Evolutionary conservation across 768 basidiomycete species (phyloP).

Genomic region (Suillus placidus): DNA sequence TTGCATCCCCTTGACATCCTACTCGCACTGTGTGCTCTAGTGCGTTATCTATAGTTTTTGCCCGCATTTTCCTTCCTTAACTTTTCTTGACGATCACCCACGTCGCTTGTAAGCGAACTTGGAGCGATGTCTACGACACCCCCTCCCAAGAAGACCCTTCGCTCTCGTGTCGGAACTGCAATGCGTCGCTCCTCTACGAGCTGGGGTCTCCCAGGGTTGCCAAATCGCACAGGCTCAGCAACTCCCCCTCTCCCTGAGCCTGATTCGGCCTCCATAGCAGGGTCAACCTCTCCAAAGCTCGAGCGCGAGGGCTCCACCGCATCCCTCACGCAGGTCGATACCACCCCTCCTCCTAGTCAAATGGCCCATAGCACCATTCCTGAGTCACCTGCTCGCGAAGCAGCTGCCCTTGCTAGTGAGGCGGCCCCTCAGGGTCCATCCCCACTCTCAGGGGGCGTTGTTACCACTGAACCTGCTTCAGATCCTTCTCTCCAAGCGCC

Average conservation of each 20-base stretch:
- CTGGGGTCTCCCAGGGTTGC: slow-evolving; percentile 45
- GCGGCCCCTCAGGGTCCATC: slow-evolving; percentile 41
- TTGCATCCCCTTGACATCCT: slow-evolving; percentile 22
- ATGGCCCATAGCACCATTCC: slow-evolving; percentile 55
- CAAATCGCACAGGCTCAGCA: slow-evolving; percentile 26
- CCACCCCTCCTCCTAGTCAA: slow-evolving; percentile 38
- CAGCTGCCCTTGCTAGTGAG: slow-evolving; percentile 42
- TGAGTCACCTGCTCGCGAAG: slow-evolving; percentile 68
- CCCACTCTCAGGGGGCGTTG: slow-evolving; percentile 41
- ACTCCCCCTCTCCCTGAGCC: slow-evolving; percentile 31
- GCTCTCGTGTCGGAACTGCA: slow-evolving; percentile 61
- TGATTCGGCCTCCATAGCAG: slow-evolving; percentile 28
- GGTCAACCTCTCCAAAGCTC: slow-evolving; percentile 31
- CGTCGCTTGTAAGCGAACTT: slow-evolving; percentile 13
- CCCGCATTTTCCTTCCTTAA: slow-evolving; percentile 10
- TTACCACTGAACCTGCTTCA: slow-evolving; percentile 21
- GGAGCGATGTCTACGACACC: slow-evolving; percentile 33
- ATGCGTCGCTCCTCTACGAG: slow-evolving; percentile 65
- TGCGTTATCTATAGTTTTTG: slow-evolving; percentile 6
- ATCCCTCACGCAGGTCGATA: slow-evolving; percentile 37
- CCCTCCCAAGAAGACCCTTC: slow-evolving; percentile 46
- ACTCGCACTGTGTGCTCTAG: slow-evolving; percentile 15
- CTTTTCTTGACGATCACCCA: slow-evolving; percentile 2
- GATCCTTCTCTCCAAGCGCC: slow-evolving; percentile 12
- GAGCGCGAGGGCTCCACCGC: slow-evolving; percentile 33